Conservation (phyloP, 108 stramenopile genomes). For the Phaeodactylum tricornutum region DNA sequence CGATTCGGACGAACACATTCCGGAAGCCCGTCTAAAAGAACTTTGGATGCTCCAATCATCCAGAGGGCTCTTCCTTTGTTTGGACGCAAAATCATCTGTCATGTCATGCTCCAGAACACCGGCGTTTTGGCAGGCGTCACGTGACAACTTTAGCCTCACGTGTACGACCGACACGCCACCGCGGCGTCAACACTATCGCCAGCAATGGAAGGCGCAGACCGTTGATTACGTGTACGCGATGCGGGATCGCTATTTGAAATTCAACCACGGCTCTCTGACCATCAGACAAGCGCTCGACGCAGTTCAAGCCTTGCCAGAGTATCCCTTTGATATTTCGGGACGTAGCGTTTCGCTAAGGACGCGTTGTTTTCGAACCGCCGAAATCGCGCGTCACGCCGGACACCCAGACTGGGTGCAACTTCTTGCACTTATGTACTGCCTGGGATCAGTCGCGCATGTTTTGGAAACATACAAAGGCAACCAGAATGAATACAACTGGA, state of each 20-base stretch:
- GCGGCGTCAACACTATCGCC: conserved; percentile 34
- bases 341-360: conserved; percentile 32
- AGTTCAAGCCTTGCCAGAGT: not conserved
- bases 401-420: conserved; percentile 63
- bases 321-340: not conserved
- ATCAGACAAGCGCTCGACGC: conserved; percentile 31
- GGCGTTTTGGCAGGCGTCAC: conserved; percentile 39
- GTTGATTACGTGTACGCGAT: conserved; percentile 24
- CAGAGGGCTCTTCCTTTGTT: conserved; percentile 31
- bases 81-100: conserved; percentile 13
- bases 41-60: conserved; percentile 37
- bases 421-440: conserved; percentile 35
- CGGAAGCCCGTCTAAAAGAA: too few relatives aligned
- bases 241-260: conserved; percentile 27
- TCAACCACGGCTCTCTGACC: conserved; percentile 19
- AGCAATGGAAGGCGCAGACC: conserved; percentile 29
- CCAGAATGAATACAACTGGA: conserved; percentile 47
- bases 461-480: conserved; percentile 12
- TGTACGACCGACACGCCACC: conserved; percentile 43
- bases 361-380: conserved; percentile 35
- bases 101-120: conserved; percentile 27
- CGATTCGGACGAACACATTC: too few relatives aligned
- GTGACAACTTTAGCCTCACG: conserved; percentile 24
- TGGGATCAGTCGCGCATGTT: conserved; percentile 9
- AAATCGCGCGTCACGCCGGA: conserved; percentile 30